Conservation (phyloP, 1,284 basidiomycete genomes). For the Porphyrellus sp. region DNA sequence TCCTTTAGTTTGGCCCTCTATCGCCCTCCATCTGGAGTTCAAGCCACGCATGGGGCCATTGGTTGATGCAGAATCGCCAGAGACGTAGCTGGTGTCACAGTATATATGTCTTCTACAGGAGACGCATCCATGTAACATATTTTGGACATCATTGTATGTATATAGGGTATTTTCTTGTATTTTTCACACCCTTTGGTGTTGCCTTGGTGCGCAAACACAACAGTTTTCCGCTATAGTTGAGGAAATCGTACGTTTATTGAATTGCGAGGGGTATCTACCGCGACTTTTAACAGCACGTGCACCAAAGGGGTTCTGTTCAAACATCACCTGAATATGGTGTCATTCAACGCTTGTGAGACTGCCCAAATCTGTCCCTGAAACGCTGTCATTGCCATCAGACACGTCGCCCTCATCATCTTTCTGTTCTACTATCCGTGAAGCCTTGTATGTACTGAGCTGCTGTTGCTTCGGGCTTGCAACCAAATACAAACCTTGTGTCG, state of each 20-base stretch:
- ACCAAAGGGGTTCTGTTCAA: background rate
- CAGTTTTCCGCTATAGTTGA: background rate
- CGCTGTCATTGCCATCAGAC: conserved; percentile 37
- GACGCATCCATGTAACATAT: conserved; percentile 9
- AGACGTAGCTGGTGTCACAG: conserved; percentile 11
- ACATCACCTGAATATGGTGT: background rate
- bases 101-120: conserved; percentile 1
- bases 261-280: background rate
- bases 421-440: conserved; percentile 22
- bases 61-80: conserved; percentile 22
- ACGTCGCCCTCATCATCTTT: conserved; percentile 20
- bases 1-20: conserved; percentile 62
- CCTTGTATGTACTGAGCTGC: conserved; percentile 26
- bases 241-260: background rate
- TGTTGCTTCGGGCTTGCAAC: conserved; percentile 28
- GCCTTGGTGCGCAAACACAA: background rate
- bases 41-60: conserved; percentile 36
- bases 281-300: conserved; percentile 1
- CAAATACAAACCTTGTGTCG: conserved; percentile 23
- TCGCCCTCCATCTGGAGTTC: conserved; percentile 63
- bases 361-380: conserved; percentile 48
- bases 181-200: background rate
- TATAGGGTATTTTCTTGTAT: background rate
- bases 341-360: conserved; percentile 62
- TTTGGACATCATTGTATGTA: conserved; percentile 7